phyloP scores from a whole-genome alignment of 768 basidiomycete genomes.

The Boletus reticulatus region DNA sequence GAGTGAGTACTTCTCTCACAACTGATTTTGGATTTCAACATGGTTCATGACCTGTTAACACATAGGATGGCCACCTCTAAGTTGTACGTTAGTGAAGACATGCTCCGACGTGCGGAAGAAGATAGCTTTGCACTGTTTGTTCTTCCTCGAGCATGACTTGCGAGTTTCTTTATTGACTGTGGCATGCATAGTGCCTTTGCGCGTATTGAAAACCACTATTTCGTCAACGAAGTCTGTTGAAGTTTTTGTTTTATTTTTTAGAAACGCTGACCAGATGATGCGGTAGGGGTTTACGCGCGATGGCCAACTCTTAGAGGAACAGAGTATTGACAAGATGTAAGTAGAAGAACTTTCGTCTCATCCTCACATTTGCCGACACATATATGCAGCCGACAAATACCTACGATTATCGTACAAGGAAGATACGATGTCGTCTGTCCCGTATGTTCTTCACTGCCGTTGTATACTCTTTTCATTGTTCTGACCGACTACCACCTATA shows the following conservation, averaged over 20 bases:
- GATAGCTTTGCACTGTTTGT: conserved; percentile 76
- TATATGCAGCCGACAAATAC: conserved; percentile 76
- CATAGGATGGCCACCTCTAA: conserved; percentile 80
- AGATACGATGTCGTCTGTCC: conserved; percentile 91
- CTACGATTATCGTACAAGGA: conserved; percentile 78
- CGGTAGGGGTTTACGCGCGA: conserved; percentile 80
- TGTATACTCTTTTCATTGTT: not conserved
- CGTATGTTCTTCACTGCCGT: conserved; percentile 38
- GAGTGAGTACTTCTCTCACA: conserved; percentile 55
- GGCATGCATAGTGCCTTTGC: conserved; percentile 66
- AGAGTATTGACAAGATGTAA: conserved; percentile 87
- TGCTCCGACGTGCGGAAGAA: conserved; percentile 65
- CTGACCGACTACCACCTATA: conserved; percentile 33
- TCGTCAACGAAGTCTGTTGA: conserved; percentile 65
- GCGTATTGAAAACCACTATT: conserved; percentile 89
- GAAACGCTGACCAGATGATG: conserved; percentile 1
- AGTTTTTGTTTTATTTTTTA: not conserved
- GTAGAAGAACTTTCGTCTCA: conserved; percentile 11
- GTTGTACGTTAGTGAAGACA: conserved; percentile 64
- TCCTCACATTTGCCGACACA: conserved; percentile 5
- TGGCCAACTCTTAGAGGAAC: conserved; percentile 80
- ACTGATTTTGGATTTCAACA: not conserved
- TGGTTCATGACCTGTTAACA: not conserved
- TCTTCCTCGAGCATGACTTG: not conserved
- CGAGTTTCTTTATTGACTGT: conserved; percentile 5